These are phyloP conservation scores for Tetragonia tetragonoides DNA, from an alignment of 148 eudicot species.

Conservation along the genomic window DNA sequence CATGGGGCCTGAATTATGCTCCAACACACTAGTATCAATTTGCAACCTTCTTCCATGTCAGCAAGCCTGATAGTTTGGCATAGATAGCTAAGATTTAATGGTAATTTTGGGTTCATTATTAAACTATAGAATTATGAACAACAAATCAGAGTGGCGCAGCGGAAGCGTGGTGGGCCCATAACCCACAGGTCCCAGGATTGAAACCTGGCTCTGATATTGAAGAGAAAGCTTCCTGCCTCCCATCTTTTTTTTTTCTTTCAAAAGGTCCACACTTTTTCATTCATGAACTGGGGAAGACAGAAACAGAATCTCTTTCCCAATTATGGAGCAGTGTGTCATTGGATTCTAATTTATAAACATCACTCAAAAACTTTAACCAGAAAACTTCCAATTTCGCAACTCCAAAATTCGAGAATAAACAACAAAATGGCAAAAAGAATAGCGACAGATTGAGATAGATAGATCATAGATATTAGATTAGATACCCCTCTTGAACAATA, in stretches of 20 bases:
- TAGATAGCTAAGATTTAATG: no score
- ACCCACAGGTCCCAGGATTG: constrained; percentile 29
- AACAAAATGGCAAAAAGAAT: neutral
- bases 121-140: neutral
- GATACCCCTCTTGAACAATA: constrained; percentile 6
- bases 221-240: constrained; percentile 3
- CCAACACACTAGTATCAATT: no score
- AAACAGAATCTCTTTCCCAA: neutral
- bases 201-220: constrained; percentile 22
- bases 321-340: neutral
- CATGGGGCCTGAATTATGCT: no score
- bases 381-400: neutral
- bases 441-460: neutral
- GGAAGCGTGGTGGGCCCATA: constrained; percentile 34
- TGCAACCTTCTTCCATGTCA: no score
- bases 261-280: neutral
- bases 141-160: constrained; percentile 24
- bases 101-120: no score
- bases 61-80: no score
- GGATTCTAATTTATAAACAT: neutral
- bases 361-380: neutral
- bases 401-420: neutral
- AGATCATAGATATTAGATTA: neutral
- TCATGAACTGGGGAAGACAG: neutral
- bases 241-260: neutral